Conservation (phyloP, 2,329 filamentous ascomycete genomes). For the Didymellaceae sp. region DNA sequence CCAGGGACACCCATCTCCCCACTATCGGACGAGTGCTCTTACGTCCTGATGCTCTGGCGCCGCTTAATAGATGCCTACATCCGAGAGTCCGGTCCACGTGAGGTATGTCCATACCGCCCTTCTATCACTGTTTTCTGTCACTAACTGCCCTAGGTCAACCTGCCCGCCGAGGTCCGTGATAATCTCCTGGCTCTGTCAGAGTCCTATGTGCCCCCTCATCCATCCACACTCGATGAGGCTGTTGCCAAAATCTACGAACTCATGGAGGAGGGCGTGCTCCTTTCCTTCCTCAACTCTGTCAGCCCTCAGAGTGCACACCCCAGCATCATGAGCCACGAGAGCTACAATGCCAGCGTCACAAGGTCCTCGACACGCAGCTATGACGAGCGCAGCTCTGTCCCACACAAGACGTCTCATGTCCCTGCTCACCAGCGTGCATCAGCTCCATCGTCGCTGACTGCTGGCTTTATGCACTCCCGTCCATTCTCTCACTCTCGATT, state of each 20-base stretch:
- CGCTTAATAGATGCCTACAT: slow-evolving; percentile 91
- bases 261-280: slow-evolving; percentile 95
- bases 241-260: slow-evolving; percentile 90
- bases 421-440: slow-evolving; percentile 47
- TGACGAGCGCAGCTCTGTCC: slow-evolving; percentile 47
- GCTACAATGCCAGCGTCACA: slow-evolving; percentile 49
- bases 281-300: slow-evolving; percentile 83
- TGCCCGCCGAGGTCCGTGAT: slow-evolving; percentile 85
- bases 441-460: slow-evolving; percentile 48
- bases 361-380: slow-evolving; percentile 50
- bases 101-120: slow-evolving; percentile 30
- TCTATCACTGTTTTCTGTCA: background rate
- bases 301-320: slow-evolving; percentile 57
- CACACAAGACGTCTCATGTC: slow-evolving; percentile 39
- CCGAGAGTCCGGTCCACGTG: slow-evolving; percentile 46
- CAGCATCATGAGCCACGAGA: slow-evolving; percentile 49
- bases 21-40: slow-evolving; percentile 66
- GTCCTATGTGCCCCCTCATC: slow-evolving; percentile 69
- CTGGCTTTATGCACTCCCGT: slow-evolving; percentile 46
- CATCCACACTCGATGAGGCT: slow-evolving; percentile 79
- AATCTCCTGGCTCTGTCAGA: slow-evolving; percentile 71
- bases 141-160: slow-evolving; percentile 61
- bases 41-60: slow-evolving; percentile 82
- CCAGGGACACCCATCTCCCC: slow-evolving; percentile 56
- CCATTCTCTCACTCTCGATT: slow-evolving; percentile 47